These are phyloP conservation scores for Plasmodium malariae DNA, from an alignment of 169 alveolate species.

Conservation along the genomic window DNA sequence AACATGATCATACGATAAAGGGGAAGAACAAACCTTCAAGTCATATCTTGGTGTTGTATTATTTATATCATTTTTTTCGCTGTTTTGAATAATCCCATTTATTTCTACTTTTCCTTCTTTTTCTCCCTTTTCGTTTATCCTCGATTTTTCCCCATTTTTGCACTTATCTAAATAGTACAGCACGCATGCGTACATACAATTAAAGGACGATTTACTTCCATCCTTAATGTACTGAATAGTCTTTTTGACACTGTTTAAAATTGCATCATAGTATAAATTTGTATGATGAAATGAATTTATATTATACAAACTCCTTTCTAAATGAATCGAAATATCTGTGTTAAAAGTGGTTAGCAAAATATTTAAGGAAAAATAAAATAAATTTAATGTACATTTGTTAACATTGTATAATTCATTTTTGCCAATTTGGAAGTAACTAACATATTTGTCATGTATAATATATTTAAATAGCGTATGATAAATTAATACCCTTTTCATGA, in stretches of 20 bases:
- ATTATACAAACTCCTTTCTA: constrained; percentile 31
- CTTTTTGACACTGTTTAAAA: constrained; percentile 36
- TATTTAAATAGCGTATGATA: constrained; percentile 53
- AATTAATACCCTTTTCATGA: constrained; percentile 23
- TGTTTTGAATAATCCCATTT: too few species aligned
- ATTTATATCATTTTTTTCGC: too few species aligned
- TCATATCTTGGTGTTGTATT: too few species aligned
- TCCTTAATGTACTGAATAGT: constrained; percentile 6
- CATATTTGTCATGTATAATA: constrained; percentile 28
- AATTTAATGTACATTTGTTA: constrained; percentile 47
- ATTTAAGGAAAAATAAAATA: constrained; percentile 64
- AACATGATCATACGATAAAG: too few species aligned
- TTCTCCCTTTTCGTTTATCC: background rate
- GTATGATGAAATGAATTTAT: constrained; percentile 25
- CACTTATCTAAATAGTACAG: constrained; percentile 34
- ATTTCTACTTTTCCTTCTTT: background rate
- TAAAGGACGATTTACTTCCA: constrained; percentile 48
- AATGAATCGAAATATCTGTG: constrained; percentile 62
- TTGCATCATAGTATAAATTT: constrained; percentile 45
- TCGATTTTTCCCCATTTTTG: constrained; percentile 9
- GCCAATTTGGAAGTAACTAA: constrained; percentile 7
- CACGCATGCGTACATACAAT: constrained; percentile 46
- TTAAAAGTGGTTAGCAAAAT: constrained; percentile 52
- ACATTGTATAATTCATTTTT: constrained; percentile 37
- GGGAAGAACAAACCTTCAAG: too few species aligned